A percentile compares a stretch with the other conserved stretches of the same genome.
Conservation (phyloP, 495 filamentous ascomycete species). For the Trichocladium uniseriatum region DNA sequence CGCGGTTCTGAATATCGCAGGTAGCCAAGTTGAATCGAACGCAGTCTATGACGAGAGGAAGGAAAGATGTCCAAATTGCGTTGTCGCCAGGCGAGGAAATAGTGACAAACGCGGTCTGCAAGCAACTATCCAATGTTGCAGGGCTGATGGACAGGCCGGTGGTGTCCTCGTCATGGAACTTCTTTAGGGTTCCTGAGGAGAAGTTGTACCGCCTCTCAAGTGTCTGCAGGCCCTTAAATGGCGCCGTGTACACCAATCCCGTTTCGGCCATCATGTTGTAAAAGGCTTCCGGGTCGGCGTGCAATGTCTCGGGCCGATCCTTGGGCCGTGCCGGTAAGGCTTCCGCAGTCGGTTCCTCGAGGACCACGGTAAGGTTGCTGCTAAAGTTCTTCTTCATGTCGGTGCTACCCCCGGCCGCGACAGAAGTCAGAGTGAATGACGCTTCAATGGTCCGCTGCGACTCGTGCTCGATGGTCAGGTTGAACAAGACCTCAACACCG, state of each 20-base stretch:
- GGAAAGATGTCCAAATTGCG: conserved; percentile 38
- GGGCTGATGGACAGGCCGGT: conserved; percentile 36
- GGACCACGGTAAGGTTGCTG: conserved; percentile 23
- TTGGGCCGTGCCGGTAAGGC: conserved; percentile 19
- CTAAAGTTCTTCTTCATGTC: conserved; percentile 33
- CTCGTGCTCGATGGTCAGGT: conserved; percentile 18
- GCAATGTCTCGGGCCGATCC: conserved; percentile 26
- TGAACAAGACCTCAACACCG: conserved; percentile 40
- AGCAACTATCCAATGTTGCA: conserved; percentile 38
- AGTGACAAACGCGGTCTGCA: conserved; percentile 38
- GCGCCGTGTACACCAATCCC: conserved; percentile 35
- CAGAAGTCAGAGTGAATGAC: conserved; percentile 29
- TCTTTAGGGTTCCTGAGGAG: conserved; percentile 28
- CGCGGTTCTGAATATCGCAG: conserved; percentile 15
- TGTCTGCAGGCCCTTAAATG: conserved; percentile 31
- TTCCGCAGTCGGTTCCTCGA: conserved; percentile 20
- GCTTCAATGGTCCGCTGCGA: conserved; percentile 23
- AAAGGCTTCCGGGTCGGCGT: conserved; percentile 29
- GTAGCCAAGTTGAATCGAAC: conserved; percentile 33
- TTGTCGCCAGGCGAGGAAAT: conserved; percentile 38
- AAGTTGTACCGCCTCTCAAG: conserved; percentile 41
- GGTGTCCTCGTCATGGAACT: conserved; percentile 24
- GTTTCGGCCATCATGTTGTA: conserved; percentile 37
- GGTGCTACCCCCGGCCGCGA: conserved; percentile 25
- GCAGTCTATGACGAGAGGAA: conserved; percentile 28